Conservation (phyloP, 2,329 filamentous ascomycete genomes). For the Colletotrichum sp. region DNA sequence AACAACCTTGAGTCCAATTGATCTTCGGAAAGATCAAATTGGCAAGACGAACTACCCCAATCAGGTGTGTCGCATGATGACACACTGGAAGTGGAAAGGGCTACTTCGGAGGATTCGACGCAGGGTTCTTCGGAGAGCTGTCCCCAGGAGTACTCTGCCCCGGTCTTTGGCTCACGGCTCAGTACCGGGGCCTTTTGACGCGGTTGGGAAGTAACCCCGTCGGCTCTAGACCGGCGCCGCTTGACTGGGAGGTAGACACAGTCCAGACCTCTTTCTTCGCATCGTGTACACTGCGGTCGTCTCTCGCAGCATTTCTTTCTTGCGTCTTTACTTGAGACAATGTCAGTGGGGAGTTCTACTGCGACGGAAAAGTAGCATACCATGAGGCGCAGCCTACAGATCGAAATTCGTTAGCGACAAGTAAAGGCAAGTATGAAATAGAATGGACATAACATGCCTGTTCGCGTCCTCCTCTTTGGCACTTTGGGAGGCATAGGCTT, state of each 20-base stretch:
- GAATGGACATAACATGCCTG: neutral
- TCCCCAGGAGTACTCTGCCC: neutral
- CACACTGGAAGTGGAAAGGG: neutral
- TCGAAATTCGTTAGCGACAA: neutral
- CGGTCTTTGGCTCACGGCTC: neutral
- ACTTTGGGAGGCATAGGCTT: neutral
- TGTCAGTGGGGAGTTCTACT: neutral
- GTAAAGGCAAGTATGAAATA: neutral
- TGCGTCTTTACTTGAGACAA: constrained; percentile 31
- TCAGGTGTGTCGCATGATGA: neutral
- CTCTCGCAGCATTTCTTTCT: constrained; percentile 64
- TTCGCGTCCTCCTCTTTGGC: neutral
- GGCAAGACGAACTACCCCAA: neutral
- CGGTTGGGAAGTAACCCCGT: neutral
- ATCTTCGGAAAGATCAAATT: neutral
- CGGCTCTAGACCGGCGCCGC: constrained; percentile 37
- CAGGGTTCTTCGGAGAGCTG: neutral
- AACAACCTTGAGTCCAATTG: neutral
- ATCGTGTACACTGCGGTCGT: constrained; percentile 54
- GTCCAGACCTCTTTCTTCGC: constrained; percentile 49
- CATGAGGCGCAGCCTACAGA: neutral
- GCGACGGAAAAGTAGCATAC: neutral
- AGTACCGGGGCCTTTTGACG: neutral
- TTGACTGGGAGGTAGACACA: constrained; percentile 55
- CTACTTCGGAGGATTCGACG: neutral